These are phyloP conservation scores for Hanseniaspora sp. DNA, from an alignment of 1,139 yeast species.

Conservation along the genomic window DNA sequence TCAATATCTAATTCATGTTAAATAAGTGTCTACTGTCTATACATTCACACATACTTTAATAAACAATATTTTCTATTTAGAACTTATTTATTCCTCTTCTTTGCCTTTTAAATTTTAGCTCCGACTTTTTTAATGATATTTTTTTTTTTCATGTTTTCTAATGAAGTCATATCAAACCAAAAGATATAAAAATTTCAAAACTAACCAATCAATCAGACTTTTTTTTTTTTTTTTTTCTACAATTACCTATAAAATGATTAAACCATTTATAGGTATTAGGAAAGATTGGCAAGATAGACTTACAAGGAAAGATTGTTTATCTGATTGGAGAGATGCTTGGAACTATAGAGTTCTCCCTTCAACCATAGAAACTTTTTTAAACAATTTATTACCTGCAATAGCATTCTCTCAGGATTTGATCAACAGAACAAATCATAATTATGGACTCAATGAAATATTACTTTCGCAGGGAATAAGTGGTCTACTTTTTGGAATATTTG, in stretches of 20 bases:
- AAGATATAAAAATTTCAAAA: not conserved
- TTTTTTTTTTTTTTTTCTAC: no score
- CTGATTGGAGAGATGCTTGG: constrained; percentile 75
- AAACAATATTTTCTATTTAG: no score
- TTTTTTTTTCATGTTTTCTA: no score
- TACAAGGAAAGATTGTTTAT: constrained; percentile 46
- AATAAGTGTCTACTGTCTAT: no score
- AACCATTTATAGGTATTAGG: constrained; percentile 28
- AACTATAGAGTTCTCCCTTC: constrained; percentile 86
- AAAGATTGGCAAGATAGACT: constrained; percentile 30
- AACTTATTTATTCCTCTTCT: no score
- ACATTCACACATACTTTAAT: no score
- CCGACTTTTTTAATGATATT: no score
- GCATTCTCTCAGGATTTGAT: constrained; percentile 98
- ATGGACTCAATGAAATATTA: constrained; percentile 84
- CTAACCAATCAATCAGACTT: not conserved
- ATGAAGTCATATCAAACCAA: no score
- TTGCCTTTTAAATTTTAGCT: no score
- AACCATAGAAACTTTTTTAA: constrained; percentile 70
- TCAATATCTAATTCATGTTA: no score
- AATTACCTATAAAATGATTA: constrained; percentile 1
- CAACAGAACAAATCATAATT: constrained; percentile 71
- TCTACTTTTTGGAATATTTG: constrained; percentile 73
- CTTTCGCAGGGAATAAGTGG: constrained; percentile 83
- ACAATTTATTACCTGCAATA: constrained; percentile 82